Evolutionary conservation across 2,329 filamentous ascomycete genomes (phyloP).

Genomic region (Fusarium virguliforme): DNA sequence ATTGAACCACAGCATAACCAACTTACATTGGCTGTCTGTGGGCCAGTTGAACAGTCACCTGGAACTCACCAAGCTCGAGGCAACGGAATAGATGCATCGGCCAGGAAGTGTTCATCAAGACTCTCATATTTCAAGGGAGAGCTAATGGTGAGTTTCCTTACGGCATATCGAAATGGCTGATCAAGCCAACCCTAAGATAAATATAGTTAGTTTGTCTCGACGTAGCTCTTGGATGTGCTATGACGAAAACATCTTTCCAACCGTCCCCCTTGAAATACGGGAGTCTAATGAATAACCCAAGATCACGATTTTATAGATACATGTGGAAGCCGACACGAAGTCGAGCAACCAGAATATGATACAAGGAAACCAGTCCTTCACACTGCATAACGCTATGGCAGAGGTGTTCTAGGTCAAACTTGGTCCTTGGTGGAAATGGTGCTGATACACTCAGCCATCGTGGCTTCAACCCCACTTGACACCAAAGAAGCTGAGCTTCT

Average conservation of each 20-base stretch:
- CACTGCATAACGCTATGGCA: neutral
- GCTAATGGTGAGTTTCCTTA: too few species aligned
- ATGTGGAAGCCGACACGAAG: conserved; percentile 1
- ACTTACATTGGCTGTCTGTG: neutral
- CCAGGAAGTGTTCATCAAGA: neutral
- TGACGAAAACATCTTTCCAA: too few species aligned
- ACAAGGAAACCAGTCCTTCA: conserved; percentile 21
- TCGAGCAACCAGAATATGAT: conserved; percentile 28
- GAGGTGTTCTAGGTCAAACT: neutral
- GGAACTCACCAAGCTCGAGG: neutral
- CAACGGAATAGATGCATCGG: neutral
- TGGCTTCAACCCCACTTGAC: conserved; percentile 68
- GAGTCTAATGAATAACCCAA: neutral
- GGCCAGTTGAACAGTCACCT: neutral
- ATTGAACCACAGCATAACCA: neutral
- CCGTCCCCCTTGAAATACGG: too few species aligned
- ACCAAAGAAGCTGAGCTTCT: conserved; percentile 72
- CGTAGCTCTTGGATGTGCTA: too few species aligned
- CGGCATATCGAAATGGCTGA: too few species aligned
- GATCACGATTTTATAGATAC: conserved; percentile 22
- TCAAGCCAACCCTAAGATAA: too few species aligned
- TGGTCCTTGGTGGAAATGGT: neutral
- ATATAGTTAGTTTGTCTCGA: too few species aligned
- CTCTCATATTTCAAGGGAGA: neutral
- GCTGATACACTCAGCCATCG: neutral